These are phyloP conservation scores for Microdochium trichocladiopsis DNA, from an alignment of 2,329 filamentous ascomycete species.

Conservation along the genomic window DNA sequence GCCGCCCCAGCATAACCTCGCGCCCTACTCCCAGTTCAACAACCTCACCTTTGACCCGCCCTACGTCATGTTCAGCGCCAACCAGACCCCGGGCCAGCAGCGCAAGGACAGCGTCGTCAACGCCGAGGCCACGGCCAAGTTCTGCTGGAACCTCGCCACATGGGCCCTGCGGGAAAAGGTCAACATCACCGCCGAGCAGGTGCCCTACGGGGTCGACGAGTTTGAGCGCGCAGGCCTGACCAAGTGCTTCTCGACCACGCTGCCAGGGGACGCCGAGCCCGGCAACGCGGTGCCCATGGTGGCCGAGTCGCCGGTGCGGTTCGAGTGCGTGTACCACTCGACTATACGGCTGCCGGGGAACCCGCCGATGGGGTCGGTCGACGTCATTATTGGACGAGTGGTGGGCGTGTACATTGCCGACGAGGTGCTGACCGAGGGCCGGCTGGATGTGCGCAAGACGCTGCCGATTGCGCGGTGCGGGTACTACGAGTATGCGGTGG, in stretches of 20 bases:
- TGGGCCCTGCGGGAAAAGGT: slow-evolving; percentile 47
- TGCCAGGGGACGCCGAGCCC: neutral
- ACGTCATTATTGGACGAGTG: slow-evolving; percentile 50
- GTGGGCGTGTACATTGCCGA: slow-evolving; percentile 51
- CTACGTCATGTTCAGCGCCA: slow-evolving; percentile 55
- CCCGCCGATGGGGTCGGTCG: slow-evolving; percentile 48
- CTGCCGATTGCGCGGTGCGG: slow-evolving; percentile 53
- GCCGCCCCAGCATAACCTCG: slow-evolving; percentile 30
- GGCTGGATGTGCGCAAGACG: slow-evolving; percentile 48
- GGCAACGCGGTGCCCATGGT: slow-evolving; percentile 39
- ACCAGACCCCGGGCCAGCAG: slow-evolving; percentile 36
- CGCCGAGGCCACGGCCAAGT: slow-evolving; percentile 45
- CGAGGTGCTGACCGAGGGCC: slow-evolving; percentile 43
- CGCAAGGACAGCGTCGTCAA: slow-evolving; percentile 53
- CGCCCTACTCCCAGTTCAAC: slow-evolving; percentile 56
- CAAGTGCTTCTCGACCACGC: slow-evolving; percentile 32
- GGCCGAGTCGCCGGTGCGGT: slow-evolving; percentile 43
- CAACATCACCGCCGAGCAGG: slow-evolving; percentile 44
- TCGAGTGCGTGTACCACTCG: slow-evolving; percentile 50
- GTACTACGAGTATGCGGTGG: slow-evolving; percentile 51
- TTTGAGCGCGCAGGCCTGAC: slow-evolving; percentile 41
- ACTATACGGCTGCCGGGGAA: slow-evolving; percentile 48
- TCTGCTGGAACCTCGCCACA: slow-evolving; percentile 54
- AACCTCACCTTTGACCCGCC: slow-evolving; percentile 57
- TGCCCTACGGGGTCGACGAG: slow-evolving; percentile 43